These are phyloP conservation scores for Petasospora fabianii DNA, from an alignment of 1,139 yeast genomes.

Conservation along the genomic window DNA sequence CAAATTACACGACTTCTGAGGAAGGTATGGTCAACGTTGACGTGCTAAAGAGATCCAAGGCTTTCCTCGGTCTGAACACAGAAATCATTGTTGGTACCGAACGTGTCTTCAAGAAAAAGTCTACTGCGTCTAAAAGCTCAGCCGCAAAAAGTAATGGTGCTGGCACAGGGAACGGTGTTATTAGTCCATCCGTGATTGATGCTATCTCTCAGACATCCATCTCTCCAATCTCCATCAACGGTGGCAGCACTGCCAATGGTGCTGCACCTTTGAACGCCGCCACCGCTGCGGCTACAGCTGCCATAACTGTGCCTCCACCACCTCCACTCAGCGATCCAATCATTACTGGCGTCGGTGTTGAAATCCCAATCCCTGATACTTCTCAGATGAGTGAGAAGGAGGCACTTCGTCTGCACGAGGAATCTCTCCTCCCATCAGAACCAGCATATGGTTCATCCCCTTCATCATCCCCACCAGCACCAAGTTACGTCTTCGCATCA, in stretches of 20 bases:
- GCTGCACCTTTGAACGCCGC: background rate
- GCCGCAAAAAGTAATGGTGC: background rate
- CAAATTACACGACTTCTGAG: slow-evolving; percentile 18
- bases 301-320: too few species aligned
- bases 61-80: slow-evolving; percentile 73
- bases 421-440: slow-evolving; percentile 58
- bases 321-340: too few species aligned
- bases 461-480: slow-evolving; percentile 16
- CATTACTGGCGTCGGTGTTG: too few species aligned
- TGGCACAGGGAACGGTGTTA: background rate
- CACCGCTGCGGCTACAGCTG: too few species aligned
- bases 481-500: slow-evolving; percentile 15
- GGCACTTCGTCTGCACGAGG: slow-evolving; percentile 47
- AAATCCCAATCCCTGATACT: slow-evolving; percentile 8
- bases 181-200: slow-evolving; percentile 16
- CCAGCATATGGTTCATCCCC: slow-evolving; percentile 31
- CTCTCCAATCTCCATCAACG: slow-evolving; percentile 25
- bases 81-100: slow-evolving; percentile 77
- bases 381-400: slow-evolving; percentile 46
- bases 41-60: slow-evolving; percentile 64
- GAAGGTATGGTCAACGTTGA: slow-evolving; percentile 70
- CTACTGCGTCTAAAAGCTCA: background rate
- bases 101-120: slow-evolving; percentile 14
- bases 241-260: slow-evolving; percentile 12
- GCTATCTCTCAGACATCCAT: slow-evolving; percentile 23